These are phyloP conservation scores for Pseudocercospora ulei DNA, from an alignment of 2,329 filamentous ascomycete genomes.

Conservation along the genomic window DNA sequence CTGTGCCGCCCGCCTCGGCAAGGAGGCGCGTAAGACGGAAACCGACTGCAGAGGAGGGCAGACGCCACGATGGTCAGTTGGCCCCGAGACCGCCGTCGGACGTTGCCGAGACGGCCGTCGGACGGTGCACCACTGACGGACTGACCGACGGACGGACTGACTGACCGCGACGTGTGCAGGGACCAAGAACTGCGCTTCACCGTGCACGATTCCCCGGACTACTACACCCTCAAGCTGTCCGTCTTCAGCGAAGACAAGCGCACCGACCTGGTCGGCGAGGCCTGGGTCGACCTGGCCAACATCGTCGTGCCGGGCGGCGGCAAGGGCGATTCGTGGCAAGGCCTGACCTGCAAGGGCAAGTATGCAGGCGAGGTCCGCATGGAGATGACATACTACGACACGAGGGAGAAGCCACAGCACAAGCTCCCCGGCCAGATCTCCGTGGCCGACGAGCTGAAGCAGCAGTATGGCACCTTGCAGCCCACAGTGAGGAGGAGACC, in stretches of 20 bases:
- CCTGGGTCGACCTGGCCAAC: slow-evolving; percentile 72
- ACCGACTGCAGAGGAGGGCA: slow-evolving; percentile 91
- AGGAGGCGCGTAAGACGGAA: slow-evolving; percentile 93
- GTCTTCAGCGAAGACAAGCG: slow-evolving; percentile 98
- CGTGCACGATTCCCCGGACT: slow-evolving; percentile 93
- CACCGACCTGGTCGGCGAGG: slow-evolving; percentile 91
- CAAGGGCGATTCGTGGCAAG: slow-evolving; percentile 91
- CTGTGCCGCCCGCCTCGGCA: slow-evolving; percentile 83
- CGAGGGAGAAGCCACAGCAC: slow-evolving; percentile 69
- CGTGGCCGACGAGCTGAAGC: slow-evolving; percentile 26
- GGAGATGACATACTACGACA: slow-evolving; percentile 94
- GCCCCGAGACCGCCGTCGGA: neutral
- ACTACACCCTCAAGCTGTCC: slow-evolving; percentile 88
- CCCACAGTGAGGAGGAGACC: slow-evolving; percentile 65
- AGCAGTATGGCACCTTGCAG: slow-evolving; percentile 21
- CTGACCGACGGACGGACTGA: too few relatives aligned
- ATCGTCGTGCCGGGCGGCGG: slow-evolving; percentile 79
- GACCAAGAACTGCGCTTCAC: slow-evolving; percentile 94
- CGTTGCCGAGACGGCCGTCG: too few relatives aligned
- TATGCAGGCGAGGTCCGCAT: slow-evolving; percentile 92
- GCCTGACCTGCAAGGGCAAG: slow-evolving; percentile 76
- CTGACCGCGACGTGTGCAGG: too few relatives aligned
- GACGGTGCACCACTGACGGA: too few relatives aligned
- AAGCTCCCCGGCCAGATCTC: slow-evolving; percentile 42
- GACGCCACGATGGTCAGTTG: slow-evolving; percentile 78